Evolutionary conservation across 2,329 filamentous ascomycete genomes (phyloP), one percentile per base, ranked within the genome.

Genomic region (Trichoderma koningiopsis): DNA sequence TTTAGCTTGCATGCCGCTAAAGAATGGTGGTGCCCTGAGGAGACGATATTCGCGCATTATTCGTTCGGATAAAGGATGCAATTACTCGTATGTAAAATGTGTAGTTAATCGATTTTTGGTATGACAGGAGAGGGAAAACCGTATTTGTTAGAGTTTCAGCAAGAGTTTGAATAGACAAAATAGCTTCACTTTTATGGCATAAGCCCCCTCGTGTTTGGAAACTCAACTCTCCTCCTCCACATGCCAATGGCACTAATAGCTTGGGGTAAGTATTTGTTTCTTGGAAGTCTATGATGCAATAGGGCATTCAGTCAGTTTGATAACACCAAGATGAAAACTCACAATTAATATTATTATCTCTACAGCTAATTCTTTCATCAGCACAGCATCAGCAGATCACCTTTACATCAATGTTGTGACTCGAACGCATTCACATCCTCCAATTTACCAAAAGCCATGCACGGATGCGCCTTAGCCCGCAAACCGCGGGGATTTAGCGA

Each of bases 401-500:
- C 29, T 31, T 31, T 5, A 31, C 29, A 31, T 31, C 29, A 31
- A 31, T 31, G 29, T 31, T 31, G 6, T 8, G 1, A 43, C 6
- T 19, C 16, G 6, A 43, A n/a, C 2, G 47, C 47, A 22, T 24
- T 24, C n/a, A 22, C 14, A 24, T 49, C 47, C n/a, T 49, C 37
- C 37, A 49, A 58, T 40, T 24, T 19, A 59, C 22, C 22, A 13
- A 40, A 33, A 16, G 43, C 62, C 22, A 57, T 35, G 16, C 49
- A 56, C 40, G 16, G 5, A 43, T n/a, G 16, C 40, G 40, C 40
- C n/a, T 2, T 66, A 63, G 47, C 47, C n/a, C 47, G 31, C 35
- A 31, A 55, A 53, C 53, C 57, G 53, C 62, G 64, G 53, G 40
- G 55, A 67, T 43, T 52, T 59, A 37, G 49, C 35, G 4, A 47